phyloP scores from a whole-genome alignment of 2,329 filamentous ascomycete species.

The Apiospora marii region DNA sequence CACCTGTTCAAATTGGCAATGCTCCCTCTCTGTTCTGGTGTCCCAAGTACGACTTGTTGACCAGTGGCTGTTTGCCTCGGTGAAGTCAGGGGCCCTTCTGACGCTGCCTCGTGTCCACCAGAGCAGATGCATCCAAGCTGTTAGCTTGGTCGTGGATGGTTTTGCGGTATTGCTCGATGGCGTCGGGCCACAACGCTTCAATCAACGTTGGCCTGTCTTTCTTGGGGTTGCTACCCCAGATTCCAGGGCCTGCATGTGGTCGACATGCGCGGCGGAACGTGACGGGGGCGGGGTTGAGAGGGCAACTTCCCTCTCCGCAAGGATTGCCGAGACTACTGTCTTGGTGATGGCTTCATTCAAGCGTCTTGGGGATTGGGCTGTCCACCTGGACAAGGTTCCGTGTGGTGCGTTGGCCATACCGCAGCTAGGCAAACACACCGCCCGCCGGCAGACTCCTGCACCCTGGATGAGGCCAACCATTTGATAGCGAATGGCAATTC shows the following conservation, averaged over 20 bases:
- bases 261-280: constrained; percentile 12
- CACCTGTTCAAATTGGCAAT: constrained; percentile 1
- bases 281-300: neutral
- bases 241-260: constrained; percentile 4
- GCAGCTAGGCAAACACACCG: constrained; percentile 8
- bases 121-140: constrained; percentile 1
- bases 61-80: neutral
- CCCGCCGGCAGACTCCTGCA: neutral
- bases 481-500: neutral
- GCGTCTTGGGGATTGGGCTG: neutral
- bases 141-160: neutral
- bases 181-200: neutral
- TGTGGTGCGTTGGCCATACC: neutral
- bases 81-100: neutral
- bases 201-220: constrained; percentile 10
- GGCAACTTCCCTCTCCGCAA: neutral
- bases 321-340: neutral
- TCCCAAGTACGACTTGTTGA: neutral
- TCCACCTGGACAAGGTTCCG: neutral
- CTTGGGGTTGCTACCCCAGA: constrained; percentile 16
- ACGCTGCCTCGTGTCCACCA: neutral
- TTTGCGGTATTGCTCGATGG: neutral
- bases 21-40: neutral
- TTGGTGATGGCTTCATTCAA: constrained; percentile 16
- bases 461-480: neutral